phyloP scores from a whole-genome alignment of 1,284 basidiomycete genomes.

The Agaricales sp. region DNA sequence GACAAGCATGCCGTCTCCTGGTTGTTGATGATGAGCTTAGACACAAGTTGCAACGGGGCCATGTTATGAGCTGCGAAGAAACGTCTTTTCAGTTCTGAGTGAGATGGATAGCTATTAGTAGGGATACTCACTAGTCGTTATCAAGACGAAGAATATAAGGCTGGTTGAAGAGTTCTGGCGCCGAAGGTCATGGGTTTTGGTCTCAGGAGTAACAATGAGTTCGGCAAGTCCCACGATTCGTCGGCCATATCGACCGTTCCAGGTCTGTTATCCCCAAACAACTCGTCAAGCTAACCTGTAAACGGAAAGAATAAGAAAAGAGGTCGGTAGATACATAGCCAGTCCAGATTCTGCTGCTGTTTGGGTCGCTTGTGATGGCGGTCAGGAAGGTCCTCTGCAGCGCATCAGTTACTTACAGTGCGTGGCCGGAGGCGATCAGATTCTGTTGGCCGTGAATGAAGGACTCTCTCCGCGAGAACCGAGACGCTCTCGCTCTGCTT shows the following conservation, averaged over 20 bases:
- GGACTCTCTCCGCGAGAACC: too few species aligned
- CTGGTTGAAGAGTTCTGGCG: neutral
- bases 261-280: too few species aligned
- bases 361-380: too few species aligned
- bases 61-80: neutral
- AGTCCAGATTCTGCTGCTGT: too few species aligned
- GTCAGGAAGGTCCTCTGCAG: too few species aligned
- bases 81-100: neutral
- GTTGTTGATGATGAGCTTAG: neutral
- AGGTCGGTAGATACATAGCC: too few species aligned
- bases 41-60: neutral
- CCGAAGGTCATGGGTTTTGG: neutral
- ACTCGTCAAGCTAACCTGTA: too few species aligned
- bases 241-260: neutral
- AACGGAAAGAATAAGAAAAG: too few species aligned
- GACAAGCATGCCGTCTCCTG: neutral
- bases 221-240: neutral
- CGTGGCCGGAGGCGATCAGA: too few species aligned
- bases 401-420: too few species aligned
- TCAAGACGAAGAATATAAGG: neutral
- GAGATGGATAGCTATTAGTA: neutral
- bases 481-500: too few species aligned
- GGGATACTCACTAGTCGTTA: neutral
- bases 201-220: neutral
- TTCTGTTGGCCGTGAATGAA: too few species aligned